Conservation (phyloP, 2,329 filamentous ascomycete genomes). For the Ophiocordyceps robertsii region DNA sequence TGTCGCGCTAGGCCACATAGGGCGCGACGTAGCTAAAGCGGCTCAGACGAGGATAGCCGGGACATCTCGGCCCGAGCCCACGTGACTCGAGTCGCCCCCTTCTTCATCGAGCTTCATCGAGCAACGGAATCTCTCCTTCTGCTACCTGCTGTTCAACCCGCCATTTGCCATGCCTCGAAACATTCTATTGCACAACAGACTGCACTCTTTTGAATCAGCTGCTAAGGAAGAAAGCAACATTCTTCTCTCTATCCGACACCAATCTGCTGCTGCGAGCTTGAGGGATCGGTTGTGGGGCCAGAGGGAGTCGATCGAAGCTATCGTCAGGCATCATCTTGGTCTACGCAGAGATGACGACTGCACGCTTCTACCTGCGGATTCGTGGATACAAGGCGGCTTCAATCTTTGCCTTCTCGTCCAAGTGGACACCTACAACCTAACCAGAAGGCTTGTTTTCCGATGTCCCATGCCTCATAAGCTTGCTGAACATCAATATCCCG, state of each 20-base stretch:
- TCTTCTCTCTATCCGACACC: constrained; percentile 3
- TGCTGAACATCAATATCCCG: constrained; percentile 7
- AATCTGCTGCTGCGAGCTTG: constrained; percentile 3
- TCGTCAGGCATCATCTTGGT: constrained; percentile 7
- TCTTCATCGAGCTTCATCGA: too few relatives aligned
- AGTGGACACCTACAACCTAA: not conserved
- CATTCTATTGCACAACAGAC: constrained; percentile 1
- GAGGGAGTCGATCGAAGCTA: constrained; percentile 4
- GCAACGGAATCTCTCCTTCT: too few relatives aligned
- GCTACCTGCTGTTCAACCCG: too few relatives aligned
- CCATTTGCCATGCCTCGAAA: not conserved
- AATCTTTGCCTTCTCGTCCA: constrained; percentile 8
- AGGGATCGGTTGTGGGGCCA: constrained; percentile 4
- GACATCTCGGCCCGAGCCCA: too few relatives aligned
- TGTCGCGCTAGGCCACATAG: too few relatives aligned
- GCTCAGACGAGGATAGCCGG: too few relatives aligned
- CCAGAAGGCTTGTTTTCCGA: constrained; percentile 3
- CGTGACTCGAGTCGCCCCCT: too few relatives aligned
- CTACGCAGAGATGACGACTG: constrained; percentile 4
- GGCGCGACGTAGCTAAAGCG: too few relatives aligned
- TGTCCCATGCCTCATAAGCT: constrained; percentile 9
- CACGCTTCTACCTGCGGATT: constrained; percentile 3
- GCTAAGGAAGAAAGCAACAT: constrained; percentile 3
- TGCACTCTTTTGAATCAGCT: constrained; percentile 3
- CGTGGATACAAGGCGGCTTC: constrained; percentile 9